A percentile compares a stretch with the other conserved stretches of the same genome.
These are phyloP conservation scores for Suillus ampliporus DNA, from an alignment of 768 basidiomycete species.

Conservation along the genomic window DNA sequence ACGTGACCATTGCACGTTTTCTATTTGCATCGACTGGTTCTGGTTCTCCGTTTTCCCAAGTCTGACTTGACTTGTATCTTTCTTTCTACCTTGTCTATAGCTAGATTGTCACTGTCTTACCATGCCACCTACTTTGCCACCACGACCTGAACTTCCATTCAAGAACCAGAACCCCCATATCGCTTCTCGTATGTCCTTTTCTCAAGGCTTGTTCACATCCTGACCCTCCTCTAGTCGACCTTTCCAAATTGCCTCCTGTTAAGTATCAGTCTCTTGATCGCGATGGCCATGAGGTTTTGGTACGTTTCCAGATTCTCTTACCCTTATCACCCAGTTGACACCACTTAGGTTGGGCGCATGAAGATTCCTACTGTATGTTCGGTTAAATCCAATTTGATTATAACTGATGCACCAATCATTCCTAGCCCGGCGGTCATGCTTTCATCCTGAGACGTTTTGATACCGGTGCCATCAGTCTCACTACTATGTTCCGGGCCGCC, in stretches of 20 bases:
- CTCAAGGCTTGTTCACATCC: background rate
- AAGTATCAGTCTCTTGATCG: constrained; percentile 93
- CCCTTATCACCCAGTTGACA: constrained; percentile 20
- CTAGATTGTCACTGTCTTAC: background rate
- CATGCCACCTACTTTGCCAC: constrained; percentile 35
- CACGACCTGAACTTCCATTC: constrained; percentile 58
- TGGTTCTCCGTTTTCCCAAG: constrained; percentile 13
- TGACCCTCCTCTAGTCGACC: constrained; percentile 38
- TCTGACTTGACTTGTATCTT: constrained; percentile 10
- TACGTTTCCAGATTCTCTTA: constrained; percentile 37
- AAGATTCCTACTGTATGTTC: constrained; percentile 85
- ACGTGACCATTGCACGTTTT: constrained; percentile 31
- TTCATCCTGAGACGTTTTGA: constrained; percentile 95
- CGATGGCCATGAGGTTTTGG: constrained; percentile 87
- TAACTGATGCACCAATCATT: constrained; percentile 19
- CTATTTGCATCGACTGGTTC: constrained; percentile 5
- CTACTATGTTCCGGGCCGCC: constrained; percentile 96
- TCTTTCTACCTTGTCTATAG: constrained; percentile 4
- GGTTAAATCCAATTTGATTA: constrained; percentile 1
- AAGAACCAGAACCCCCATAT: constrained; percentile 58
- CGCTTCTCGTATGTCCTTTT: constrained; percentile 43
- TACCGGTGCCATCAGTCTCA: constrained; percentile 89
- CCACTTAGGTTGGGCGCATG: constrained; percentile 75
- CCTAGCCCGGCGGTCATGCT: constrained; percentile 78
- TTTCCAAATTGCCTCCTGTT: constrained; percentile 64